Percentiles rank a stretch among this genome's conserved stretches.
Conservation (phyloP, 208 protist genomes). For the Wallacemonas sp. region DNA sequence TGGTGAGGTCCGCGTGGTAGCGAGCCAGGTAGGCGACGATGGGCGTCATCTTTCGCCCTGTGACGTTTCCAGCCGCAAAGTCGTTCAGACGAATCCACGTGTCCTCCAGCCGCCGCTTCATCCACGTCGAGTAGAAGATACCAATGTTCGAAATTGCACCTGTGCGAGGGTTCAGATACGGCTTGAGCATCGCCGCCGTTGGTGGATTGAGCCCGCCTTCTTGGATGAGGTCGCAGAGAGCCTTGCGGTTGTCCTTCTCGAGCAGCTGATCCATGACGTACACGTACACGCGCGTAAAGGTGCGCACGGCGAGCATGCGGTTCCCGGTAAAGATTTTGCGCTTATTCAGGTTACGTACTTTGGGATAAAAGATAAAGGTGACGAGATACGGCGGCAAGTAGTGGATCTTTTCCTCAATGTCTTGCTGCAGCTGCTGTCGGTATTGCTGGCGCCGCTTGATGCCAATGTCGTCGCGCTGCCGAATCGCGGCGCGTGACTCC, state of each 20-base stretch:
- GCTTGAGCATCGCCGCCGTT: slow-evolving; percentile 43
- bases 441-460: slow-evolving; percentile 35
- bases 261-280: slow-evolving; percentile 47
- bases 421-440: slow-evolving; percentile 36
- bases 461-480: slow-evolving; percentile 50
- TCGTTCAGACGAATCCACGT: background rate
- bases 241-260: slow-evolving; percentile 36
- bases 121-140: slow-evolving; percentile 46
- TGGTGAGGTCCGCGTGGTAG: slow-evolving; percentile 28
- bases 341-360: slow-evolving; percentile 5
- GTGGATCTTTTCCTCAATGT: slow-evolving; percentile 63
- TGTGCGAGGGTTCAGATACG: slow-evolving; percentile 55
- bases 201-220: slow-evolving; percentile 33
- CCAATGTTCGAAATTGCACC: slow-evolving; percentile 64
- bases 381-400: slow-evolving; percentile 66
- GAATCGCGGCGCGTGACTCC: slow-evolving; percentile 22
- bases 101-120: slow-evolving; percentile 6
- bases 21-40: slow-evolving; percentile 23
- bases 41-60: background rate
- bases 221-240: slow-evolving; percentile 48
- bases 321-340: slow-evolving; percentile 39
- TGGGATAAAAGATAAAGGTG: slow-evolving; percentile 68
- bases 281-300: slow-evolving; percentile 25
- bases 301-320: slow-evolving; percentile 21
- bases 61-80: background rate